Percentiles rank a stretch among this genome's conserved stretches.
Evolutionary conservation across 176 grass and related monocot species (phyloP).

Genomic region (Triticum dicoccoides): DNA sequence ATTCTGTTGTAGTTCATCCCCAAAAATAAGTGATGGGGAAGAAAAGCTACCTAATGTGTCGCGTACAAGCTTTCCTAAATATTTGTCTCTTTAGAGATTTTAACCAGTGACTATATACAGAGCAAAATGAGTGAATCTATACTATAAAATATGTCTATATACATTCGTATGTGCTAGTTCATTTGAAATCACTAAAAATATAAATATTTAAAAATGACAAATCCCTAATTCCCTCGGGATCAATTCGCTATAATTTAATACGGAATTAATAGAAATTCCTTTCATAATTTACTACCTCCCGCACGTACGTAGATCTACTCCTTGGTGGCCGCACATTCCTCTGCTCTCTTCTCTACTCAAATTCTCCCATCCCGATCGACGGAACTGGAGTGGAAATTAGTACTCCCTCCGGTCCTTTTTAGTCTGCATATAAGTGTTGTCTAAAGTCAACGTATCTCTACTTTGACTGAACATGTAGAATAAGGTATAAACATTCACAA

Average conservation of each 20-base stretch:
- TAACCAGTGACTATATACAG: too few relatives aligned
- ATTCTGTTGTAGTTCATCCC: too few relatives aligned
- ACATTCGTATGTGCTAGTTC: too few relatives aligned
- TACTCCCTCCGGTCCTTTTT: too few relatives aligned
- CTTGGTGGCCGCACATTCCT: conserved; percentile 30
- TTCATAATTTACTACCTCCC: background rate
- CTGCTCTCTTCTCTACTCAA: conserved; percentile 34
- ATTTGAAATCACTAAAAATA: too few relatives aligned
- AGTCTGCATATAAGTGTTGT: too few relatives aligned
- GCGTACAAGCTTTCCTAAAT: background rate
- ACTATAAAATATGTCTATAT: too few relatives aligned
- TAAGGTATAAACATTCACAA: too few relatives aligned
- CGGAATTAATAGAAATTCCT: conserved; percentile 8
- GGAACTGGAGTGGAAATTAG: background rate
- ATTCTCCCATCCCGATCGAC: background rate
- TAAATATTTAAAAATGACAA: background rate
- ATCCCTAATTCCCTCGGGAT: conserved; percentile 46
- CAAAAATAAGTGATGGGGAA: conserved; percentile 35
- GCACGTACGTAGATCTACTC: background rate
- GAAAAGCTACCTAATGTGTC: background rate
- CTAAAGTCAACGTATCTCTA: too few relatives aligned
- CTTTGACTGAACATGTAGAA: too few relatives aligned
- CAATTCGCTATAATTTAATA: conserved; percentile 7
- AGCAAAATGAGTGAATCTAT: too few relatives aligned
- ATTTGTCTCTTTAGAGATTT: too few relatives aligned